phyloP scores from a whole-genome alignment of 1,139 yeast species.

The Saccharomyces hybrid region DNA sequence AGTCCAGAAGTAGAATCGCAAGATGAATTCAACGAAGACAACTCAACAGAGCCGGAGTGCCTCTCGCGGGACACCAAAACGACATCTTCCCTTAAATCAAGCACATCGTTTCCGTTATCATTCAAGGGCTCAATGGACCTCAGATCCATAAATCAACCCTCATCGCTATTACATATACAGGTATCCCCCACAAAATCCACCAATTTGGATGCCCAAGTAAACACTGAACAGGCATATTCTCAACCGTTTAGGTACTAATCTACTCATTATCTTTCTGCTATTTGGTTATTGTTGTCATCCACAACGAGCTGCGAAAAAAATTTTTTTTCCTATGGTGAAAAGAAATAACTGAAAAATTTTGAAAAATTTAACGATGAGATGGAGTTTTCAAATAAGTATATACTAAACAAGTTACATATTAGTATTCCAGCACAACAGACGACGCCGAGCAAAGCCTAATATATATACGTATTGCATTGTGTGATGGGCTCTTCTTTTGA shows the following conservation, averaged over 20 bases:
- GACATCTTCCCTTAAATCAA: neutral
- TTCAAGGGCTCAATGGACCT: neutral
- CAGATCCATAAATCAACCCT: neutral
- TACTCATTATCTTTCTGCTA: neutral
- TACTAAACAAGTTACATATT: neutral
- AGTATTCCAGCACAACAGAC: neutral
- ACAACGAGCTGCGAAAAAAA: slow-evolving; percentile 1
- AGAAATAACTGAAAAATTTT: neutral
- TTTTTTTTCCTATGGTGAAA: neutral
- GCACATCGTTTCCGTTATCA: neutral
- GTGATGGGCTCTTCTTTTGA: slow-evolving; percentile 13
- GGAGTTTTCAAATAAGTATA: too few species aligned
- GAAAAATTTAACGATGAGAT: slow-evolving; percentile 1
- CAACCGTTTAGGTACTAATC: slow-evolving; percentile 21
- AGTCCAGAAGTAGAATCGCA: neutral
- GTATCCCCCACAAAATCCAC: slow-evolving; percentile 22
- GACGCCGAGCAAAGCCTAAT: neutral
- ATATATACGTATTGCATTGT: neutral
- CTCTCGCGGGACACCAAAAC: neutral
- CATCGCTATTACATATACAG: slow-evolving; percentile 12
- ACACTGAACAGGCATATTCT: slow-evolving; percentile 26
- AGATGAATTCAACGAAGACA: neutral
- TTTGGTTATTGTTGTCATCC: slow-evolving; percentile 1
- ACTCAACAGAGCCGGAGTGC: neutral
- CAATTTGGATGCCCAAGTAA: slow-evolving; percentile 16